Evolutionary conservation across 2,329 filamentous ascomycete species (phyloP), one percentile per base, ranked within the genome.

Genomic region (Trichophyton mentagrophytes): DNA sequence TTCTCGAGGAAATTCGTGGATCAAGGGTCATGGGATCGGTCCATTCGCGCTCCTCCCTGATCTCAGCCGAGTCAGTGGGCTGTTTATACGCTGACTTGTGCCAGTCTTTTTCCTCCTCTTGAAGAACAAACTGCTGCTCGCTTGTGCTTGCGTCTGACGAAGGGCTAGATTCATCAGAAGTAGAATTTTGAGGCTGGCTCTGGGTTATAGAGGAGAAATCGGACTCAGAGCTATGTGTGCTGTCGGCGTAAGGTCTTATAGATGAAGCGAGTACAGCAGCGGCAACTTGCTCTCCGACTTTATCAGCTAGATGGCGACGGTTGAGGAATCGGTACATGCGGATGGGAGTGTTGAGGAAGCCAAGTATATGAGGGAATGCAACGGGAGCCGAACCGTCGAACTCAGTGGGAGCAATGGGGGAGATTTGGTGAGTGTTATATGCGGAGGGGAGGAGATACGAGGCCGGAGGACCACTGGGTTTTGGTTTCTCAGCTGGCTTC

Each of bases 291-390:
- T 89, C 86, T 58, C 93, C 93, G 63, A 96, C 85, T 53, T 86
- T 81, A 70, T 99, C 92, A 64, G 92, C 92, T n/a, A 96, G 80
- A 64, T 83, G 77, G 60, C 93, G 87, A 63, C 73, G 86, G 72
- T 87, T 95, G 63, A 99, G 79, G 80, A 91, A 99, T 65, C 93
- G 88, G 69, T 87, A 88, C 63, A 97, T 80, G 63, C 93, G 86
- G 65, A 85, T 87, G 0, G 90, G 88, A 2, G 92, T 96, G 76
- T 93, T 92, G 64, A 88, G 78, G 78, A 99, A 95, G 63, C 93
- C 93, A 33, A 99, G 86, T 62, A 96, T 82, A 72, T 97, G 92
- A 0, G 92, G 92, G 73, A 95, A 88, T 47, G 83, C 79, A 62
- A 99, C 81, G 13, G 87, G 80, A 25, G 82, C 78, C 4, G 87